Evolutionary conservation across 1,139 yeast genomes (phyloP).

Genomic region (Geotrichum restrictum): DNA sequence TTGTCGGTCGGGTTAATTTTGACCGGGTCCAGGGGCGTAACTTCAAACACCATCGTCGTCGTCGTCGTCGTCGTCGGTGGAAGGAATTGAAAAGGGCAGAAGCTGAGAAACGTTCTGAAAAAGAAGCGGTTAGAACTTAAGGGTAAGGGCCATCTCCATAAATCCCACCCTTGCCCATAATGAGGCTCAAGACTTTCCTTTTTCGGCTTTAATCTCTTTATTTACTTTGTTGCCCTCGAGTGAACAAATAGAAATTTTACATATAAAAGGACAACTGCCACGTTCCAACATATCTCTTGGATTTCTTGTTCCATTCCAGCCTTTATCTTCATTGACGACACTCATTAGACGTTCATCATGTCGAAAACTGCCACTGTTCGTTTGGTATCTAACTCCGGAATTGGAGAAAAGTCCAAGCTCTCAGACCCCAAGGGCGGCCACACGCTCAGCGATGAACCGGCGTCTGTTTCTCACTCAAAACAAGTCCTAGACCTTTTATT

Average conservation of each 20-base stretch:
- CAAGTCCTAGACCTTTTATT: slow-evolving; percentile 38
- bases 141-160: background rate
- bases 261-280: background rate
- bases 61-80: background rate
- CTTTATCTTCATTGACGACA: background rate
- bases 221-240: no score
- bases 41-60: slow-evolving; percentile 26
- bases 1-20: slow-evolving; percentile 55
- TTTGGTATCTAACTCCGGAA: background rate
- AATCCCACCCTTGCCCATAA: background rate
- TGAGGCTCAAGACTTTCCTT: background rate
- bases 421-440: background rate
- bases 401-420: no score
- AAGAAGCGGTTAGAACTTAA: background rate
- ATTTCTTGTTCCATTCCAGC: background rate
- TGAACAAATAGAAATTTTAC: no score
- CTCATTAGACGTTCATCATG: background rate
- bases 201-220: no score
- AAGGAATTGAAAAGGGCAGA: background rate
- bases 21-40: slow-evolving; percentile 55
- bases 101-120: background rate
- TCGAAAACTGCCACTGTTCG: slow-evolving; percentile 8
- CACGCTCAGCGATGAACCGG: background rate
- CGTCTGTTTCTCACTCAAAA: slow-evolving; percentile 1
- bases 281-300: background rate